Evolutionary conservation across 139 green algal genomes (phyloP).

Genomic region (Coelastrella sp.): DNA sequence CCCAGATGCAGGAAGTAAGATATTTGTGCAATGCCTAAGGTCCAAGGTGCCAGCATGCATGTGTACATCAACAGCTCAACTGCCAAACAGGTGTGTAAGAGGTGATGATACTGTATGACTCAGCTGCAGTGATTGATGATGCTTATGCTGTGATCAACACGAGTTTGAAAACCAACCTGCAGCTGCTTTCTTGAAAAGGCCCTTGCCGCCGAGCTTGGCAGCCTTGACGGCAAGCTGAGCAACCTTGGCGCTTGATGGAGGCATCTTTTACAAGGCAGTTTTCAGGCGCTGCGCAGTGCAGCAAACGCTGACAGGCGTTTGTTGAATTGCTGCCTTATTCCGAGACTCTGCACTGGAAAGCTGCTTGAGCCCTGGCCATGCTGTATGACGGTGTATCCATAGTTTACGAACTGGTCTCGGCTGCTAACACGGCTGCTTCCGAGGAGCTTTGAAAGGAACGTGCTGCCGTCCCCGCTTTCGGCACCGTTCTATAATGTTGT

Average conservation of each 20-base stretch:
- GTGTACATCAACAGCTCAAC: too few relatives aligned
- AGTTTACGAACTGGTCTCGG: not conserved
- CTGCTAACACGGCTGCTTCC: not conserved
- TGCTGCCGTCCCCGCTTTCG: not conserved
- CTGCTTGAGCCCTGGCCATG: not conserved
- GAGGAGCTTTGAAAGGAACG: not conserved
- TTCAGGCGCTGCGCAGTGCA: not conserved
- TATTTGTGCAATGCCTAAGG: too few relatives aligned
- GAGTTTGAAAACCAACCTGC: not conserved
- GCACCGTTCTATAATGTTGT: not conserved
- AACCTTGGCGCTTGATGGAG: too few relatives aligned
- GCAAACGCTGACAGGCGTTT: not conserved
- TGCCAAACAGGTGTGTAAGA: too few relatives aligned
- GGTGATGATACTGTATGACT: too few relatives aligned
- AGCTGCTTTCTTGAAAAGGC: constrained; percentile 37
- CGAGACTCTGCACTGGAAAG: not conserved
- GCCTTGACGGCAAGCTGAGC: constrained; percentile 30
- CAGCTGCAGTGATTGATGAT: not conserved
- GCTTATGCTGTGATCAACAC: not conserved
- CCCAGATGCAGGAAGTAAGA: too few relatives aligned
- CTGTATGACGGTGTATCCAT: not conserved
- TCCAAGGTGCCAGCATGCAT: too few relatives aligned
- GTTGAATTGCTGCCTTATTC: not conserved
- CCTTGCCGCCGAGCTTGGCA: constrained; percentile 45
- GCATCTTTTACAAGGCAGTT: constrained; percentile 1